phyloP scores from a whole-genome alignment of 202 grass and related monocot species.

The Eragrostis tef region DNA sequence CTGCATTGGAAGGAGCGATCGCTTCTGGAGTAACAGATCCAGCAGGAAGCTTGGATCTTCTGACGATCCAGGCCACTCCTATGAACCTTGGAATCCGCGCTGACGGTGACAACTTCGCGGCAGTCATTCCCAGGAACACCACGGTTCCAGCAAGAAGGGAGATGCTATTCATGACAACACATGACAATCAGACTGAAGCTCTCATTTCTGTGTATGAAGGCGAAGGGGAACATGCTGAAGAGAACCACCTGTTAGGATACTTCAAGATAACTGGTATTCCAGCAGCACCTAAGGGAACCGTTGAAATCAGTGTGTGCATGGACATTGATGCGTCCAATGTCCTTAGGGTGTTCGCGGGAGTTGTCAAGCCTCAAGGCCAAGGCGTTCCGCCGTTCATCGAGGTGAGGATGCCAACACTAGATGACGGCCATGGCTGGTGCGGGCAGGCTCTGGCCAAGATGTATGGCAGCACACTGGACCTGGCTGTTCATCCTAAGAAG shows the following conservation, averaged over 20 bases:
- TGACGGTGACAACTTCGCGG: slow-evolving; percentile 7
- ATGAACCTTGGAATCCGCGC: slow-evolving; percentile 66
- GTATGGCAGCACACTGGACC: slow-evolving; percentile 50
- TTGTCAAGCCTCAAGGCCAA: slow-evolving; percentile 41
- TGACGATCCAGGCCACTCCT: slow-evolving; percentile 63
- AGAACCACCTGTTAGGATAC: slow-evolving; percentile 66
- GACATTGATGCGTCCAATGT: slow-evolving; percentile 66
- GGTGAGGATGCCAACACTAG: slow-evolving; percentile 70
- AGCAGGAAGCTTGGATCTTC: slow-evolving; percentile 61
- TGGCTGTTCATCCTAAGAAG: slow-evolving; percentile 57
- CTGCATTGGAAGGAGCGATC: slow-evolving; percentile 67
- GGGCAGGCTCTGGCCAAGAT: slow-evolving; percentile 59
- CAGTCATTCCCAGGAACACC: slow-evolving; percentile 64
- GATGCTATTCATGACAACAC: slow-evolving; percentile 57
- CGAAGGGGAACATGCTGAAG: slow-evolving; percentile 49
- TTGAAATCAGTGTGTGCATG: slow-evolving; percentile 69
- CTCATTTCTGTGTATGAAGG: slow-evolving; percentile 71
- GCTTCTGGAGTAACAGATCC: slow-evolving; percentile 63
- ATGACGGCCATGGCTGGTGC: slow-evolving; percentile 65
- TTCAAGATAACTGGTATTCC: slow-evolving; percentile 76
- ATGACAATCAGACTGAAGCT: slow-evolving; percentile 59
- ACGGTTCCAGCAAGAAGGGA: slow-evolving; percentile 65
- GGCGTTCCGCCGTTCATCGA: slow-evolving; percentile 56
- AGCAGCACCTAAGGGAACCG: slow-evolving; percentile 42
- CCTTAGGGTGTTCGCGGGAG: slow-evolving; percentile 58